Conservation (phyloP, 192 early-diverging fungal genomes). For the Coemansia aciculifera region DNA sequence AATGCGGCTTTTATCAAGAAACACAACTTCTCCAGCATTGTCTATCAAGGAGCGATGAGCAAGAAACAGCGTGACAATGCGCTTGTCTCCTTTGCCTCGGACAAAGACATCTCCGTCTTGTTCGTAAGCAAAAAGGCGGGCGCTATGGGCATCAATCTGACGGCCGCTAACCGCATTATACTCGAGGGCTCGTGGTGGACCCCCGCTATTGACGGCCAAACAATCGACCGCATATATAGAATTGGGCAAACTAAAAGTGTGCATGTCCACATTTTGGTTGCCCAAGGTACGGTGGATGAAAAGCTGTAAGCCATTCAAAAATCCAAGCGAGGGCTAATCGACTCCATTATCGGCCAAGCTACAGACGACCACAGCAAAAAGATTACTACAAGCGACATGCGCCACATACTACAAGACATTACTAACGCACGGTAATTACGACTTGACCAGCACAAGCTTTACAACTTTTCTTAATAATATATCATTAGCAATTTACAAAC, state of each 20-base stretch:
- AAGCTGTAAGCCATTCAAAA: slow-evolving; percentile 25
- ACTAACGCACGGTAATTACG: too few relatives aligned
- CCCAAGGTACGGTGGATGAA: slow-evolving; percentile 91
- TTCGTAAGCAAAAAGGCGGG: slow-evolving; percentile 72
- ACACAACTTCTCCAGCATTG: slow-evolving; percentile 6
- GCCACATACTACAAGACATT: background rate
- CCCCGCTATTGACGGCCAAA: slow-evolving; percentile 89
- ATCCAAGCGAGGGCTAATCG: slow-evolving; percentile 18
- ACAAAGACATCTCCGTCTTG: slow-evolving; percentile 46
- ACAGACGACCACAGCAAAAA: background rate
- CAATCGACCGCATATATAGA: slow-evolving; percentile 89
- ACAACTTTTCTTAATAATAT: background rate
- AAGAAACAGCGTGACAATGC: slow-evolving; percentile 39
- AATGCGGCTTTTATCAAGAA: background rate
- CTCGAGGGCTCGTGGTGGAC: slow-evolving; percentile 87
- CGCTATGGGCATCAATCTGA: slow-evolving; percentile 71
- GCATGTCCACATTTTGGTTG: slow-evolving; percentile 88
- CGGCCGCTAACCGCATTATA: slow-evolving; percentile 68
- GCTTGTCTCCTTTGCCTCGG: slow-evolving; percentile 39
- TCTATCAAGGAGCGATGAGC: slow-evolving; percentile 55
- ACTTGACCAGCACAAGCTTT: background rate
- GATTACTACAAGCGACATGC: background rate
- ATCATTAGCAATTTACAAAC: background rate
- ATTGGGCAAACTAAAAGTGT: slow-evolving; percentile 94
- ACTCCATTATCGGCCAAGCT: slow-evolving; percentile 14